Conservation (phyloP, 768 basidiomycete species). For the Lentinula lateritia region DNA sequence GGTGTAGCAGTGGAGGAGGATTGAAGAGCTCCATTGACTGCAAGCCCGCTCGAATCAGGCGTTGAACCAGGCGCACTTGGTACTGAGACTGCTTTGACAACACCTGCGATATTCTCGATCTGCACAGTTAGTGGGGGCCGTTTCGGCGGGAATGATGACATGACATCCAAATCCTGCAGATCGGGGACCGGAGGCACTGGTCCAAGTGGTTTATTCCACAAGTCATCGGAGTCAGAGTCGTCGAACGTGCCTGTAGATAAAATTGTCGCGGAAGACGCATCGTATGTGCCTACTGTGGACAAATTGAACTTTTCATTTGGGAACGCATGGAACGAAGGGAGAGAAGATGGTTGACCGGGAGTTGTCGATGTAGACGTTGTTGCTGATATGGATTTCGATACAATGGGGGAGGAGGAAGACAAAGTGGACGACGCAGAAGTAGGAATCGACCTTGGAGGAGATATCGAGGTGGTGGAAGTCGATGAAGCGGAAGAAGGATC, state of each 20-base stretch:
- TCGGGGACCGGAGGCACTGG: conserved; percentile 14
- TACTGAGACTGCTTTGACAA: conserved; percentile 9
- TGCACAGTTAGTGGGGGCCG: conserved; percentile 42
- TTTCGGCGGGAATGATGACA: conserved; percentile 13
- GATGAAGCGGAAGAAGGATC: conserved; percentile 3
- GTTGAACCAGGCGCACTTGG: conserved; percentile 7
- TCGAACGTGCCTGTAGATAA: conserved; percentile 21
- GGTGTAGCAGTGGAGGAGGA: conserved; percentile 3
- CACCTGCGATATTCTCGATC: conserved; percentile 24
- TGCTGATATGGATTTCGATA: neutral
- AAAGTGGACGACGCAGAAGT: neutral
- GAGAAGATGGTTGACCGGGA: neutral
- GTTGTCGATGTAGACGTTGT: neutral
- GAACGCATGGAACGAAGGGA: neutral
- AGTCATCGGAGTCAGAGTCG: conserved; percentile 43
- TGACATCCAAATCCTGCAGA: neutral
- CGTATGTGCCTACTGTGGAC: neutral
- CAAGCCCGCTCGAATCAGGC: neutral
- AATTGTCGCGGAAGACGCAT: neutral
- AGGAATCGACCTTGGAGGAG: conserved; percentile 1
- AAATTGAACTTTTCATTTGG: neutral
- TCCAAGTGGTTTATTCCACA: conserved; percentile 40
- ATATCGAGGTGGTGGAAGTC: neutral
- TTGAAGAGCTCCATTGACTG: neutral
- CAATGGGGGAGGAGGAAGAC: neutral